Conservation (phyloP, 345 rosid species). For the Syzygium aromaticum region DNA sequence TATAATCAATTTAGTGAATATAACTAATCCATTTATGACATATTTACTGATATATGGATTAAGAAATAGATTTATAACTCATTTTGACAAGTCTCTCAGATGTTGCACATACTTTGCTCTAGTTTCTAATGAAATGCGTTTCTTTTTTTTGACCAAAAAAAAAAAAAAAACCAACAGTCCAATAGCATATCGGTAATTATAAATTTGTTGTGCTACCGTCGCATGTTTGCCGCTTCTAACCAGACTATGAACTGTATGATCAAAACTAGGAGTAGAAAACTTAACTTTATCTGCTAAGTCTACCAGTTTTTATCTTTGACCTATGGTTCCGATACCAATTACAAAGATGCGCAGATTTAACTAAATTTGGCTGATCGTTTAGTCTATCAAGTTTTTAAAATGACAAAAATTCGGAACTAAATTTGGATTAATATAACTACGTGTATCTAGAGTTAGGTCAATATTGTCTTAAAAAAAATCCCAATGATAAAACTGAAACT, state of each 20-base stretch:
- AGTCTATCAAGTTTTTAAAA: not conserved
- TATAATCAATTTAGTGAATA: too few relatives aligned
- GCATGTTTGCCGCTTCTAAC: not conserved
- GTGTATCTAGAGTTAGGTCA: not conserved
- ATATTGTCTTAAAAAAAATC: not conserved
- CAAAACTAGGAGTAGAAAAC: not conserved
- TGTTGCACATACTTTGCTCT: not conserved
- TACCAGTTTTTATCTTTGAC: not conserved
- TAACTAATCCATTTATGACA: too few relatives aligned
- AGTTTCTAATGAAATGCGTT: too few relatives aligned
- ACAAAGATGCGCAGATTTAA: not conserved
- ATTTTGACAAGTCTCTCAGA: too few relatives aligned
- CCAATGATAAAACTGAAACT: not conserved
- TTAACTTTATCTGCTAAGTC: not conserved
- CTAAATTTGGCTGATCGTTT: not conserved
- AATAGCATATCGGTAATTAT: not conserved
- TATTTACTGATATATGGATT: too few relatives aligned
- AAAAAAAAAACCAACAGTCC: not conserved
- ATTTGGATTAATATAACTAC: not conserved
- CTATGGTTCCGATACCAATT: not conserved
- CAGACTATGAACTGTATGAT: not conserved
- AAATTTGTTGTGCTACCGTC: not conserved
- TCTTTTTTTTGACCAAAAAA: not conserved
- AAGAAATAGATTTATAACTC: too few relatives aligned
- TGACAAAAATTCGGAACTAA: not conserved